Conservation (phyloP, 148 eudicot genomes). For the Limonium bicolor region DNA sequence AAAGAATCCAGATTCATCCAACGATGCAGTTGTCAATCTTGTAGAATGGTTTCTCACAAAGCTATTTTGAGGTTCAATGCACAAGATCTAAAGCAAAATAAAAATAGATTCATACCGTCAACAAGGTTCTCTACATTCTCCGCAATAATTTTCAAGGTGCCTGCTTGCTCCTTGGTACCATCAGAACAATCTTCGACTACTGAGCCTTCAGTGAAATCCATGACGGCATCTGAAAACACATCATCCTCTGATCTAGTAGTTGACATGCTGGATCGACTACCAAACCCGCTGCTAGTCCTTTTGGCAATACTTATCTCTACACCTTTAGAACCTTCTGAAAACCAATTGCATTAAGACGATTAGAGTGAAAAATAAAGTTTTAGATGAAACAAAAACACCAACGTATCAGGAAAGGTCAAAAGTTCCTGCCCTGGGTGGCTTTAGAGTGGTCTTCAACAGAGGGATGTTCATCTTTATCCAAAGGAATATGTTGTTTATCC, state of each 20-base stretch:
- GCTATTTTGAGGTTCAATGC: too few relatives aligned
- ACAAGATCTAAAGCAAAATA: too few relatives aligned
- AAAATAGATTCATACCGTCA: slow-evolving; percentile 23
- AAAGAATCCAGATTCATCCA: too few relatives aligned
- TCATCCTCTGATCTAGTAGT: slow-evolving; percentile 71
- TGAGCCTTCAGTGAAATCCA: slow-evolving; percentile 36
- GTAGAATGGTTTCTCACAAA: too few relatives aligned
- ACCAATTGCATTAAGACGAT: slow-evolving; percentile 1
- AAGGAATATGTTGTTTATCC: slow-evolving; percentile 11
- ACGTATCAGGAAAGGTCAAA: too few relatives aligned
- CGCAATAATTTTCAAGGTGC: slow-evolving; percentile 13
- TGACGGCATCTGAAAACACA: slow-evolving; percentile 49
- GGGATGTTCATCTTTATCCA: slow-evolving; percentile 29
- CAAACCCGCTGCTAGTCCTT: slow-evolving; percentile 30
- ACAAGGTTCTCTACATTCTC: slow-evolving; percentile 9
- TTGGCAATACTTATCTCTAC: slow-evolving; percentile 27
- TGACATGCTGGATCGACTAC: slow-evolving; percentile 31
- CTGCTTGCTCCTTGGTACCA: slow-evolving; percentile 16
- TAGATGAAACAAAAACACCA: too few relatives aligned
- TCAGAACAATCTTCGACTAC: slow-evolving; percentile 14
- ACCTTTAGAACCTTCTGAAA: slow-evolving; percentile 26
- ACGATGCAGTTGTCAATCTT: too few relatives aligned
- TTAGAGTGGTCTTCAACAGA: slow-evolving; percentile 32
- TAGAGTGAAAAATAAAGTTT: slow-evolving; percentile 3
- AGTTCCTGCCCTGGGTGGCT: too few relatives aligned